Conservation (phyloP, 192 early-diverging fungal species). For the Backusella westeae region DNA sequence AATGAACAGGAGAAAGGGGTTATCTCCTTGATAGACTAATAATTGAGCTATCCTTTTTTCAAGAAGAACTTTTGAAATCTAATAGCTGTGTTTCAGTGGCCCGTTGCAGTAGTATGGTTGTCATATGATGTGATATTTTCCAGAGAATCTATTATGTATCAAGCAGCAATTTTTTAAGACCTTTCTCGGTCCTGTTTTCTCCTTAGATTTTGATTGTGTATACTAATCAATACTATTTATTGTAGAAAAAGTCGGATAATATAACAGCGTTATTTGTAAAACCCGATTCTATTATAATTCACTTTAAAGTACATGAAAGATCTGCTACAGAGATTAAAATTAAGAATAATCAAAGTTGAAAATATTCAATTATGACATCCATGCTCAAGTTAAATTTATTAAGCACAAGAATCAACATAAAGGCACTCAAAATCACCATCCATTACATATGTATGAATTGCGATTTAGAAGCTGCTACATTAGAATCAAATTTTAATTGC, state of each 20-base stretch:
- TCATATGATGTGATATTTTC: slow-evolving; percentile 84
- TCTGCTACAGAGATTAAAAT: not conserved
- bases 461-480: slow-evolving; percentile 60
- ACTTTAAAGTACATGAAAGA: slow-evolving; percentile 15
- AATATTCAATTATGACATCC: slow-evolving; percentile 21
- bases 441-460: slow-evolving; percentile 81
- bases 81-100: slow-evolving; percentile 64
- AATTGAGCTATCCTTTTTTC: slow-evolving; percentile 68
- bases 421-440: slow-evolving; percentile 37
- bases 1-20: slow-evolving; percentile 61
- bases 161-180: slow-evolving; percentile 89
- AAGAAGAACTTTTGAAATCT: slow-evolving; percentile 41
- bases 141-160: slow-evolving; percentile 94
- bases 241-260: slow-evolving; percentile 74
- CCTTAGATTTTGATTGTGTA: slow-evolving; percentile 76
- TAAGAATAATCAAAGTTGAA: slow-evolving; percentile 11
- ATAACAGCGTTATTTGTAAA: slow-evolving; percentile 76
- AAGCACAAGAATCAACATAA: not conserved
- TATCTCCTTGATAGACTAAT: slow-evolving; percentile 90
- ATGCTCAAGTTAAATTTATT: slow-evolving; percentile 9
- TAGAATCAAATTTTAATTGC: slow-evolving; percentile 69
- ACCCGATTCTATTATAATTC: slow-evolving; percentile 27
- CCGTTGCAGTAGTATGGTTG: slow-evolving; percentile 62
- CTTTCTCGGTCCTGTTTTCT: slow-evolving; percentile 59
- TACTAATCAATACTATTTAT: slow-evolving; percentile 48